Conservation (phyloP, 2,329 filamentous ascomycete genomes). For the Chalaropsis thielavioides region DNA sequence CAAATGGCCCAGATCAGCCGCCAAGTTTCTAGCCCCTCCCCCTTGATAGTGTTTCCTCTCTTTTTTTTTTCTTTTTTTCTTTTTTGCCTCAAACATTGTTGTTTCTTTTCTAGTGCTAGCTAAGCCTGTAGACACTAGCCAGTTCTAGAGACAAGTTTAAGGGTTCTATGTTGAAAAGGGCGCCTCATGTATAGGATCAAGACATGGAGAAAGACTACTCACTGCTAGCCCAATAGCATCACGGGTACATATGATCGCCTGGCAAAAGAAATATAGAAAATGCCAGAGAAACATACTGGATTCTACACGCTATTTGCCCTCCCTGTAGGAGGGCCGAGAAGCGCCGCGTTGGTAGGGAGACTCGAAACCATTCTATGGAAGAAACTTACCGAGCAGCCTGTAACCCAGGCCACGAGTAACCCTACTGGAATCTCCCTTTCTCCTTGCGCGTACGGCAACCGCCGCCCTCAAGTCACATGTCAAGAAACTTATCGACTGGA, state of each 20-base stretch:
- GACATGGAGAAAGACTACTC: no score
- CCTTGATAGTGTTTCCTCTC: slow-evolving; percentile 13
- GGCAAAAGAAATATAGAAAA: not conserved
- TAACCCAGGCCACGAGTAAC: not conserved
- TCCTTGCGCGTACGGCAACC: no score
- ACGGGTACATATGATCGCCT: not conserved
- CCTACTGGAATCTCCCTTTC: not conserved
- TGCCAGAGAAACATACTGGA: no score
- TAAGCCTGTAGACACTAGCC: not conserved
- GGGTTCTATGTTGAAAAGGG: not conserved
- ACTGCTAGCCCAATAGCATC: no score
- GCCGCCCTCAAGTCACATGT: no score
- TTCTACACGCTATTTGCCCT: no score
- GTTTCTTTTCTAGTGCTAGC: not conserved
- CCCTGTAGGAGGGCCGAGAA: no score
- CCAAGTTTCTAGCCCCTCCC: not conserved
- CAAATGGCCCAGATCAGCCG: slow-evolving; percentile 5
- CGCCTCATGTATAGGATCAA: no score
- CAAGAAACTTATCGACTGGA: no score
- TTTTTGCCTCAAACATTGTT: not conserved
- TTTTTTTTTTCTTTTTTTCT: slow-evolving; percentile 6
- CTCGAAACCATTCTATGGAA: not conserved
- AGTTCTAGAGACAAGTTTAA: not conserved
- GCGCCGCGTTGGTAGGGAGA: not conserved
- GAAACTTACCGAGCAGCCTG: not conserved